Evolutionary conservation across 257 asterid genomes (phyloP).

Genomic region (Solanum sitiens): DNA sequence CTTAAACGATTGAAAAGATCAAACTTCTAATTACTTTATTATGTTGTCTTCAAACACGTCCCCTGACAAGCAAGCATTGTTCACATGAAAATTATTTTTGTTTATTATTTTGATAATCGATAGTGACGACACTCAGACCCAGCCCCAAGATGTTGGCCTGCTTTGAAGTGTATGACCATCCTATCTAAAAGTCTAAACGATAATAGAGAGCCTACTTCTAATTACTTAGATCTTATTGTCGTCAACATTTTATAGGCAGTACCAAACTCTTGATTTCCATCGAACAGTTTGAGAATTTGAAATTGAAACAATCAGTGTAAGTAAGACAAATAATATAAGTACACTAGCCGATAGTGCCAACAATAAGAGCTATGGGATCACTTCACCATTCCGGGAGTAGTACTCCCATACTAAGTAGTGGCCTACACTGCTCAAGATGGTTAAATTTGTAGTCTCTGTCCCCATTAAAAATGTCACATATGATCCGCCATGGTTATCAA

Average conservation of each 20-base stretch:
- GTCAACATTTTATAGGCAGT: not conserved
- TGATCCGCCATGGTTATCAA: not conserved
- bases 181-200: not conserved
- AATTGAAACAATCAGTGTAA: not conserved
- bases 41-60: not conserved
- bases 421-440: not conserved
- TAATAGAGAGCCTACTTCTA: not conserved
- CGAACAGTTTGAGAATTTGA: not conserved
- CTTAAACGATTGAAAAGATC: not conserved
- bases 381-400: not conserved
- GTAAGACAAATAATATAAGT: not conserved
- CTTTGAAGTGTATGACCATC: not conserved
- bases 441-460: not conserved
- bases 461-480: not conserved
- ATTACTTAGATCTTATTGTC: not conserved
- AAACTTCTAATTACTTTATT: not conserved
- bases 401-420: not conserved
- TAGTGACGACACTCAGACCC: not conserved
- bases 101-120: not conserved
- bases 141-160: not conserved
- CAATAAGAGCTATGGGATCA: not conserved
- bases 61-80: not conserved
- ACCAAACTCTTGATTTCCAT: not conserved
- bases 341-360: not conserved
- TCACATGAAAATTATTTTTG: not conserved